phyloP scores from a whole-genome alignment of 148 eudicot species.

The Fagopyrum esculentum region DNA sequence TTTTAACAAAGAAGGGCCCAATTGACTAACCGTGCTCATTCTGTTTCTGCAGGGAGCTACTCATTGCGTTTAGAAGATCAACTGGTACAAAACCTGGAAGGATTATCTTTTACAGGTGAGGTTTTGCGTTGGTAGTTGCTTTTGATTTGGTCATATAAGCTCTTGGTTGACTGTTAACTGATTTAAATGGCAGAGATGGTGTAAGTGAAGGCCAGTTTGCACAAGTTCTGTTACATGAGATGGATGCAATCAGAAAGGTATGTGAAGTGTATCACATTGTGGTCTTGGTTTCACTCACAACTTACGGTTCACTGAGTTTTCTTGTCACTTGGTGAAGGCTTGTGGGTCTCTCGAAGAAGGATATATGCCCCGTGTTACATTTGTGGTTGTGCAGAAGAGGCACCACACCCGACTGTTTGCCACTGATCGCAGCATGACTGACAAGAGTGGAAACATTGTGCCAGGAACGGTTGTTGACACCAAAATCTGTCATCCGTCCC shows the following conservation, averaged over 20 bases:
- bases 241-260: constrained; percentile 84
- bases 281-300: background rate
- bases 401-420: constrained; percentile 92
- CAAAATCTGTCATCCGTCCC: constrained; percentile 81
- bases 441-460: constrained; percentile 78
- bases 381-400: constrained; percentile 88
- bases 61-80: constrained; percentile 28
- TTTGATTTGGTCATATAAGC: background rate
- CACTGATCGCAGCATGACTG: constrained; percentile 32
- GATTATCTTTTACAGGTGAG: constrained; percentile 74
- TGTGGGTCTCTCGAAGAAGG: constrained; percentile 45
- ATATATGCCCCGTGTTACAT: constrained; percentile 68
- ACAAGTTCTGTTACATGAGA: constrained; percentile 58
- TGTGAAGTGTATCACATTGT: background rate
- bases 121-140: background rate
- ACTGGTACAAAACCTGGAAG: constrained; percentile 40
- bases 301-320: background rate
- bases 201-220: constrained; percentile 87
- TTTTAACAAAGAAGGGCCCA: background rate
- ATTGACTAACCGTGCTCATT: background rate
- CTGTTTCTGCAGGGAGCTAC: constrained; percentile 46
- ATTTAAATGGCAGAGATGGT: constrained; percentile 56
- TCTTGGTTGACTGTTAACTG: background rate
- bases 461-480: constrained; percentile 93
- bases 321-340: constrained; percentile 35